Percentiles rank a stretch among this genome's conserved stretches.
Evolutionary conservation across 2,329 filamentous ascomycete genomes (phyloP).

Genomic region (Clarireedia sp.): DNA sequence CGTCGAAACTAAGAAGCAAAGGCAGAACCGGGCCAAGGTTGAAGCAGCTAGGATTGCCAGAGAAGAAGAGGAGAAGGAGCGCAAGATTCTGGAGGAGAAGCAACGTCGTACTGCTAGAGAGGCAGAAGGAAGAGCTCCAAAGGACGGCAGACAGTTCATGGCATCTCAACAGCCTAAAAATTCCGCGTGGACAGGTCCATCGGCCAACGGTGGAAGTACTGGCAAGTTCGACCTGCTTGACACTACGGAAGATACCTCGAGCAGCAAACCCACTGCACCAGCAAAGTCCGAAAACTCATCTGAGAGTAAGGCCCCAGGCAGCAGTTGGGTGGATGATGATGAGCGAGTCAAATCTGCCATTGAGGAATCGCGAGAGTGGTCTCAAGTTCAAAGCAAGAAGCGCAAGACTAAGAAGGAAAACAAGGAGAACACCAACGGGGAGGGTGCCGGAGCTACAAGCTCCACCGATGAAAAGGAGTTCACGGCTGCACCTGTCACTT

Average conservation of each 20-base stretch:
- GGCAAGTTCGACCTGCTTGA: slow-evolving; percentile 45
- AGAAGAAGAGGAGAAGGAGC: slow-evolving; percentile 70
- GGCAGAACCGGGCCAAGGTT: slow-evolving; percentile 83
- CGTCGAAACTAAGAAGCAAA: slow-evolving; percentile 86
- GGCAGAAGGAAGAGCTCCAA: slow-evolving; percentile 73
- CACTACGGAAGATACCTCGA: slow-evolving; percentile 40
- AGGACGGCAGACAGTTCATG: slow-evolving; percentile 63
- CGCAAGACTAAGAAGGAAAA: slow-evolving; percentile 21
- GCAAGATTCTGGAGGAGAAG: slow-evolving; percentile 69
- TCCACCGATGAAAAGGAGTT: slow-evolving; percentile 20
- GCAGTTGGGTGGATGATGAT: slow-evolving; percentile 43
- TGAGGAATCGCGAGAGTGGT: slow-evolving; percentile 48
- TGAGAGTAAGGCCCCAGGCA: slow-evolving; percentile 17
- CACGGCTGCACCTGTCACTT: slow-evolving; percentile 14
- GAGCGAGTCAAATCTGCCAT: slow-evolving; percentile 52
- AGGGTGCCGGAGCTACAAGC: slow-evolving; percentile 5
- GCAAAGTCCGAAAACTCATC: slow-evolving; percentile 22
- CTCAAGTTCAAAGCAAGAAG: slow-evolving; percentile 42
- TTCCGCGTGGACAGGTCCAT: slow-evolving; percentile 37
- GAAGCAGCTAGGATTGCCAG: slow-evolving; percentile 69
- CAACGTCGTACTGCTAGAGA: slow-evolving; percentile 76
- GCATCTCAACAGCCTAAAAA: slow-evolving; percentile 36
- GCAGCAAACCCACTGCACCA: slow-evolving; percentile 26
- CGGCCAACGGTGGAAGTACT: slow-evolving; percentile 24
- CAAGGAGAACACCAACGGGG: slow-evolving; percentile 19